A percentile compares a stretch with the other conserved stretches of the same genome.
These are phyloP conservation scores for Sporothrix mexicana DNA, from an alignment of 2,329 filamentous ascomycete genomes.

Conservation along the genomic window DNA sequence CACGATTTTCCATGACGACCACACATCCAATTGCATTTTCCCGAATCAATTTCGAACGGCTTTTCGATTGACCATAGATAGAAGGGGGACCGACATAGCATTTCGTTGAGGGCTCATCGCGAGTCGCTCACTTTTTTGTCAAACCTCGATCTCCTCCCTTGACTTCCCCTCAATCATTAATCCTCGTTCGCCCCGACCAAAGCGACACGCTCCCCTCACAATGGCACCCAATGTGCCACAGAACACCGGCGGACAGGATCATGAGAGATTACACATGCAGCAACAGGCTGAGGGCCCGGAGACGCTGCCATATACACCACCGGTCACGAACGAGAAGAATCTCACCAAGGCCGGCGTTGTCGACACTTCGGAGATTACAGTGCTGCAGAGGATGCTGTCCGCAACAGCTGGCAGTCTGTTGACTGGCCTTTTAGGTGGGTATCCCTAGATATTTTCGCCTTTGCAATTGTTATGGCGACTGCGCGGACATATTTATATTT, in stretches of 20 bases:
- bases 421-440: slow-evolving; percentile 89
- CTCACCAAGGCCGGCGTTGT: slow-evolving; percentile 36
- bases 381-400: slow-evolving; percentile 91
- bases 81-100: not conserved
- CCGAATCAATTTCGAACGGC: not conserved
- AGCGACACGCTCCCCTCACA: not conserved
- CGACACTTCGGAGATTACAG: slow-evolving; percentile 70
- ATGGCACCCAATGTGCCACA: slow-evolving; percentile 34
- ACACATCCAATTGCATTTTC: slow-evolving; percentile 7
- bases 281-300: slow-evolving; percentile 45
- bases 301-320: slow-evolving; percentile 43
- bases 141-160: slow-evolving; percentile 11
- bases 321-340: slow-evolving; percentile 43
- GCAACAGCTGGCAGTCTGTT: slow-evolving; percentile 89
- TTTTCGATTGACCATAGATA: not conserved
- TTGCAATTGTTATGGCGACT: no score
- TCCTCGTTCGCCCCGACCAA: not conserved
- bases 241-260: slow-evolving; percentile 45
- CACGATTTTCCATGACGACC: not conserved
- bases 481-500: not conserved
- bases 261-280: slow-evolving; percentile 46
- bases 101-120: slow-evolving; percentile 30
- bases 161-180: not conserved
- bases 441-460: no score
- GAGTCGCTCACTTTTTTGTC: slow-evolving; percentile 23